Evolutionary conservation across 2,329 filamentous ascomycete species (phyloP).

Genomic region (Neophaeococcomyces aloes): DNA sequence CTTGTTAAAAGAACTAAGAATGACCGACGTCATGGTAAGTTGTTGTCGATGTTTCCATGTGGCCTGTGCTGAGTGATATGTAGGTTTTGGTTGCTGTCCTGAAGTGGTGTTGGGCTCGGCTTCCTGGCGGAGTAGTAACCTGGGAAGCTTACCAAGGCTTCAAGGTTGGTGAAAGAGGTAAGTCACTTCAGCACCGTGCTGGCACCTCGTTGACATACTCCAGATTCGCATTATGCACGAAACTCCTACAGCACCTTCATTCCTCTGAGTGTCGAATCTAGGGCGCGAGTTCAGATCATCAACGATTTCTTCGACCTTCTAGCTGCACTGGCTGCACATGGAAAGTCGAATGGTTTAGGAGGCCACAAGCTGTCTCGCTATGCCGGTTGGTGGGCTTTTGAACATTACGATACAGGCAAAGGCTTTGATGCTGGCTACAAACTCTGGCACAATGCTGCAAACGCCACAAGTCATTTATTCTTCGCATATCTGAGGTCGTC

Average conservation of each 20-base stretch:
- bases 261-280: constrained; percentile 80
- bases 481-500: constrained; percentile 92
- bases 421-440: constrained; percentile 94
- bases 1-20: constrained; percentile 73
- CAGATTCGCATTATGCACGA: constrained; percentile 82
- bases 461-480: constrained; percentile 93
- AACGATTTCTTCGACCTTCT: constrained; percentile 95
- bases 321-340: constrained; percentile 80
- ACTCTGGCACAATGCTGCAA: constrained; percentile 78
- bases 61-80: constrained; percentile 10
- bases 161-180: constrained; percentile 86
- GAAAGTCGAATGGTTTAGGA: constrained; percentile 84
- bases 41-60: constrained; percentile 7
- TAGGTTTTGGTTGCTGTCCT: constrained; percentile 86
- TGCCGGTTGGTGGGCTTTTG: constrained; percentile 98
- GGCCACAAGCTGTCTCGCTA: constrained; percentile 89
- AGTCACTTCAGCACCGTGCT: constrained; percentile 15
- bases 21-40: constrained; percentile 83
- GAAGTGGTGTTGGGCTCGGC: constrained; percentile 97
- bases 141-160: constrained; percentile 98
- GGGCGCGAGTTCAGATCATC: constrained; percentile 75
- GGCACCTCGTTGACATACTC: constrained; percentile 14
- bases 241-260: constrained; percentile 96
- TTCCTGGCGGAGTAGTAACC: constrained; percentile 81
- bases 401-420: constrained; percentile 72